A percentile compares a stretch with the other conserved stretches of the same genome.
Conservation (phyloP, 441 rosid species). For the Kokia cookei region DNA sequence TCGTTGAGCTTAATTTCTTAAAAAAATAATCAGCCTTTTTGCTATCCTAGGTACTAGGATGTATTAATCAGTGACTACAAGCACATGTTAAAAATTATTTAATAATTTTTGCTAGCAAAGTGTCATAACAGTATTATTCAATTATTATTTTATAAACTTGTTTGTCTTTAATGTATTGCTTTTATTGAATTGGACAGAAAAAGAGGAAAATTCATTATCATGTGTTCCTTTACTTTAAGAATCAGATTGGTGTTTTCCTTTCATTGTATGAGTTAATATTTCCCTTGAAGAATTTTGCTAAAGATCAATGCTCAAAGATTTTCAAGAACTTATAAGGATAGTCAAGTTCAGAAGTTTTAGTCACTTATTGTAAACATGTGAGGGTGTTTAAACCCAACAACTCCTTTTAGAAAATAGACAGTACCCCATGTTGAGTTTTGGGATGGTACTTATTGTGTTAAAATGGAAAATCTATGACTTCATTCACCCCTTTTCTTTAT, state of each 20-base stretch:
- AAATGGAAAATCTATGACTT: neutral
- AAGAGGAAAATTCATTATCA: too few relatives aligned
- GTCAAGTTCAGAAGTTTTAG: neutral
- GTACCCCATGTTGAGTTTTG: neutral
- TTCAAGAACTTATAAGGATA: neutral
- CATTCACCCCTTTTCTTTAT: neutral
- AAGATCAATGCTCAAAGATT: too few relatives aligned
- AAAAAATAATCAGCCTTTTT: neutral
- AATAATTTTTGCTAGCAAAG: neutral
- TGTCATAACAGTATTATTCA: neutral
- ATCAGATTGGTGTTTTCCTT: too few relatives aligned
- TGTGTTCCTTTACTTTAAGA: too few relatives aligned
- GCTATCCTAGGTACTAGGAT: neutral
- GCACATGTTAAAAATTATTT: neutral
- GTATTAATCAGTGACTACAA: neutral
- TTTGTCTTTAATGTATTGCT: too few relatives aligned
- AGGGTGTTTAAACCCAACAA: neutral
- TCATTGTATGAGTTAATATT: too few relatives aligned
- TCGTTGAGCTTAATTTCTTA: neutral
- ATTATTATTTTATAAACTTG: too few relatives aligned
- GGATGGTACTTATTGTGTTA: neutral
- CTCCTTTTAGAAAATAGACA: neutral
- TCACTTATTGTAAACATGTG: neutral
- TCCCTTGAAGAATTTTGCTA: too few relatives aligned
- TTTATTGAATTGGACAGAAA: too few relatives aligned